These are phyloP conservation scores for Exserohilum turcica DNA, from an alignment of 2,329 filamentous ascomycete species.

Conservation along the genomic window DNA sequence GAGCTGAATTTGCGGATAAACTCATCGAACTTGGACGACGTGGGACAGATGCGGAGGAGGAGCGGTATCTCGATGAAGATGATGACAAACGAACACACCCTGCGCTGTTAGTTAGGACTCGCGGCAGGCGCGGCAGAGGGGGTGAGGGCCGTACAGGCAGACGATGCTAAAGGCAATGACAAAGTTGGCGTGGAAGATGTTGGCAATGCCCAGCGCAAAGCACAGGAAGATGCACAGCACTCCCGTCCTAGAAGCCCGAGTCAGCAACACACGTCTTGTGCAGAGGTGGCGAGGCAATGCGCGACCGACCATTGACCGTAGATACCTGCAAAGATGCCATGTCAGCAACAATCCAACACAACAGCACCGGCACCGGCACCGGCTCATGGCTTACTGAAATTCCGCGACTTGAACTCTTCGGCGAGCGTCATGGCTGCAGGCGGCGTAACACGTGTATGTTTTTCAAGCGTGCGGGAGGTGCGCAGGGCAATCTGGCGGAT, in stretches of 20 bases:
- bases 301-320: conserved; percentile 69
- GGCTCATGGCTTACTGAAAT: conserved; percentile 62
- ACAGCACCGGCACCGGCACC: conserved; percentile 5
- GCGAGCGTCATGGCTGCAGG: conserved; percentile 59
- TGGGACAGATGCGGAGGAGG: conserved; percentile 96
- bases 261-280: conserved; percentile 14
- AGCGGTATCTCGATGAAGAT: conserved; percentile 77
- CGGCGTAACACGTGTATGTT: background rate
- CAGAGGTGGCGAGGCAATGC: background rate
- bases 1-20: conserved; percentile 92
- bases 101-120: conserved; percentile 27
- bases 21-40: conserved; percentile 83
- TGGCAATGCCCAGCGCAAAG: conserved; percentile 70
- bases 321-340: conserved; percentile 58
- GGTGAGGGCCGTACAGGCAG: conserved; percentile 51
- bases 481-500: conserved; percentile 16
- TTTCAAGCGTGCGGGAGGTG: conserved; percentile 1
- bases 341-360: conserved; percentile 37
- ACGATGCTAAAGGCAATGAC: conserved; percentile 64
- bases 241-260: conserved; percentile 52
- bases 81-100: conserved; percentile 56
- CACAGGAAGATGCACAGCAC: conserved; percentile 68
- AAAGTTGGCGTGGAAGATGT: conserved; percentile 66
- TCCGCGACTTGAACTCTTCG: conserved; percentile 67
- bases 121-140: background rate